Conservation (phyloP, 2,329 filamentous ascomycete species). For the Penicillium nordicum region DNA sequence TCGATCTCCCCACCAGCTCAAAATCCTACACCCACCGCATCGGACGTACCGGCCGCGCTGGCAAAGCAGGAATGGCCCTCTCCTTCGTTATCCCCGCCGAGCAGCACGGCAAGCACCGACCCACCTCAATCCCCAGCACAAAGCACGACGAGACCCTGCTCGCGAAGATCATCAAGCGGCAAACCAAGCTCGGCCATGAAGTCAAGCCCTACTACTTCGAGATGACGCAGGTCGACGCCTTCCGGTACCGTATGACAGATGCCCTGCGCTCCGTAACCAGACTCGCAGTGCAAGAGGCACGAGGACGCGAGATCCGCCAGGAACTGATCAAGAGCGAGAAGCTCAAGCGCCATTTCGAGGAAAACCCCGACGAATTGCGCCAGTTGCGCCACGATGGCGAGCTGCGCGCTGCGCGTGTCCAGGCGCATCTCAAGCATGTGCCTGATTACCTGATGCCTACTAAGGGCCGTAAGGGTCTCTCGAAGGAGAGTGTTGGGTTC, state of each 20-base stretch:
- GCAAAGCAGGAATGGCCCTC: conserved; percentile 89
- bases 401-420: conserved; percentile 74
- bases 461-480: conserved; percentile 67
- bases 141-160: conserved; percentile 84
- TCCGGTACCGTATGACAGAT: conserved; percentile 92
- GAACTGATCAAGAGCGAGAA: conserved; percentile 94
- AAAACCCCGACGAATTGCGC: conserved; percentile 84
- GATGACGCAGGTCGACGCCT: conserved; percentile 88
- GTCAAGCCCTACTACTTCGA: conserved; percentile 92
- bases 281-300: conserved; percentile 83
- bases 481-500: conserved; percentile 67
- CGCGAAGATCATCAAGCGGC: conserved; percentile 72
- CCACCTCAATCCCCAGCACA: conserved; percentile 70
- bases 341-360: conserved; percentile 91
- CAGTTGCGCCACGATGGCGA: conserved; percentile 90
- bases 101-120: conserved; percentile 82
- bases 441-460: conserved; percentile 87
- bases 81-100: conserved; percentile 86
- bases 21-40: conserved; percentile 98
- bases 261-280: conserved; percentile 85
- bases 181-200: conserved; percentile 73
- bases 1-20: conserved; percentile 82
- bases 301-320: conserved; percentile 79
- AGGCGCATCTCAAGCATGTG: conserved; percentile 88
- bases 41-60: conserved; percentile 85